phyloP scores from a whole-genome alignment of 371 early-diverging fungal genomes.

The Sporodiniella umbellata region DNA sequence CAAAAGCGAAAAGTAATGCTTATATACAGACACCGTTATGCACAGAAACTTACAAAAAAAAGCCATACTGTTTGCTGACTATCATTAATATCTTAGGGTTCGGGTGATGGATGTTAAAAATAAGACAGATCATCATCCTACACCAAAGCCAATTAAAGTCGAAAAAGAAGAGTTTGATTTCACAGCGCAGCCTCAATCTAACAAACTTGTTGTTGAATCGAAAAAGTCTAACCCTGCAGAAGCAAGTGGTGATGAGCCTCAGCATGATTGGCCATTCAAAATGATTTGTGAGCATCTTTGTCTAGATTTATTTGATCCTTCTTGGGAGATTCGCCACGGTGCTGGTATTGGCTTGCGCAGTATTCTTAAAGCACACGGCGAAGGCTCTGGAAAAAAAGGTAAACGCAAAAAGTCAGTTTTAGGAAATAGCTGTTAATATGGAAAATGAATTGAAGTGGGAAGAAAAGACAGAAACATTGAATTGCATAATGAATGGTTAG shows the following conservation, averaged over 20 bases:
- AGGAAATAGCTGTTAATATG: neutral
- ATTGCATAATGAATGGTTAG: slow-evolving; percentile 77
- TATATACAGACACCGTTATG: too few relatives aligned
- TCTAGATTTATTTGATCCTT: slow-evolving; percentile 86
- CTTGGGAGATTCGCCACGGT: slow-evolving; percentile 97
- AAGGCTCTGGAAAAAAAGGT: slow-evolving; percentile 75
- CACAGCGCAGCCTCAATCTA: slow-evolving; percentile 68
- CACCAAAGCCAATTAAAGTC: slow-evolving; percentile 44
- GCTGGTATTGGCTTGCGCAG: slow-evolving; percentile 93
- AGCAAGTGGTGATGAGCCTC: slow-evolving; percentile 14
- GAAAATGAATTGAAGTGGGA: slow-evolving; percentile 24
- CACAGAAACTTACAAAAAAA: too few relatives aligned
- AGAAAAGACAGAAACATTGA: slow-evolving; percentile 56
- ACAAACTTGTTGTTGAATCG: slow-evolving; percentile 73
- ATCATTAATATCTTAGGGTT: slow-evolving; percentile 26
- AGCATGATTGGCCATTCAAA: slow-evolving; percentile 88
- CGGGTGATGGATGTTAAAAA: slow-evolving; percentile 44
- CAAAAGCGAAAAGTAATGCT: slow-evolving; percentile 68
- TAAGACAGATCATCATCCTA: slow-evolving; percentile 38
- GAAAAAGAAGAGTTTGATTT: slow-evolving; percentile 58
- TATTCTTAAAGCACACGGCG: slow-evolving; percentile 83
- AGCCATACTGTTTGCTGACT: too few relatives aligned
- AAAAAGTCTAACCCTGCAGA: slow-evolving; percentile 47
- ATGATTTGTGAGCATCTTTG: slow-evolving; percentile 86
- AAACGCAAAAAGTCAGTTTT: slow-evolving; percentile 3